Percentiles rank a stretch among this genome's conserved stretches.
Evolutionary conservation across 2,329 filamentous ascomycete genomes (phyloP).

Genomic region (Amauroascus niger): DNA sequence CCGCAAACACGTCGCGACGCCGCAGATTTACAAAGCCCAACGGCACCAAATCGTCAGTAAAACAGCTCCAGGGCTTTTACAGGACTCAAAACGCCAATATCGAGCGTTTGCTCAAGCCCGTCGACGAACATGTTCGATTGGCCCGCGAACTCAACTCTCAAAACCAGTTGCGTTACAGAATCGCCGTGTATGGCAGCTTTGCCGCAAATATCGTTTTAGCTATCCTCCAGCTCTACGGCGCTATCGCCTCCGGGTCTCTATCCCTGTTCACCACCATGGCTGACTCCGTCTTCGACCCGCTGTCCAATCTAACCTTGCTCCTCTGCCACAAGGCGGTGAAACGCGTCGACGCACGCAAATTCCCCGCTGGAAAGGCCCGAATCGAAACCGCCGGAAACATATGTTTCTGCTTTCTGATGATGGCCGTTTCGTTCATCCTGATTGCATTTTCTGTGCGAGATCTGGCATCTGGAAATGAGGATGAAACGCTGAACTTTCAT

Average conservation of each 20-base stretch:
- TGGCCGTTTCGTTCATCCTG: slow-evolving; percentile 77
- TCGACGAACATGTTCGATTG: slow-evolving; percentile 78
- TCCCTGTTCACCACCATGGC: slow-evolving; percentile 97
- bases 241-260: slow-evolving; percentile 75
- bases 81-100: slow-evolving; percentile 88
- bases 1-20: slow-evolving; percentile 70
- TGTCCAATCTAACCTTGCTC: slow-evolving; percentile 81
- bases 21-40: slow-evolving; percentile 40
- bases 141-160: slow-evolving; percentile 71
- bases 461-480: slow-evolving; percentile 43
- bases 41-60: slow-evolving; percentile 25
- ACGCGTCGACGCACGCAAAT: slow-evolving; percentile 73
- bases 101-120: slow-evolving; percentile 78
- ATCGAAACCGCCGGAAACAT: slow-evolving; percentile 96
- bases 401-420: slow-evolving; percentile 94
- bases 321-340: slow-evolving; percentile 79
- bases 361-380: slow-evolving; percentile 84
- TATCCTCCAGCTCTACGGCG: slow-evolving; percentile 76
- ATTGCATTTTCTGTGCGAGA: slow-evolving; percentile 78
- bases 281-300: slow-evolving; percentile 84
- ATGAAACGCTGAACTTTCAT: slow-evolving; percentile 57
- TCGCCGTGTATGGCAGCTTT: slow-evolving; percentile 59
- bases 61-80: slow-evolving; percentile 71
- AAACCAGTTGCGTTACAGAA: slow-evolving; percentile 58
- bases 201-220: slow-evolving; percentile 72